Base-by-base conservation (phyloP, 1,284 basidiomycete genomes). In the Blastosporella zonata region DNA sequence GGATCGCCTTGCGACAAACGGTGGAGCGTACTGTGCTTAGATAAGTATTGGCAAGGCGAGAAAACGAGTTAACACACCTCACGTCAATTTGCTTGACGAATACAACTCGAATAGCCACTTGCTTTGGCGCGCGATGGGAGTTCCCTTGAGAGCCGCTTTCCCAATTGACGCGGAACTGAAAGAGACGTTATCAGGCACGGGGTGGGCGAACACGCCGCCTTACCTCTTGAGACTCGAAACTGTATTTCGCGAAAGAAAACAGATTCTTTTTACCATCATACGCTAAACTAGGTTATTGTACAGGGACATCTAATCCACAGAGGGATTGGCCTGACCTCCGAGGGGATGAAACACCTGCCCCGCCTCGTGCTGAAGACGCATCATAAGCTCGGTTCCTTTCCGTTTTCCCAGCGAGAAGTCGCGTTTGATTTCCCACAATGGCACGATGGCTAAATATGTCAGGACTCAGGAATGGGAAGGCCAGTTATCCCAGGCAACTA, bases 251-350 rank as follows among this genome's bases (percentile, higher is more conserved):
- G 22, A 58, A 60, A 0, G 65, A 64, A 39, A 61, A 70, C 1
- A 70, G 44, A 39, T 67, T 68, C 33, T 62, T 62, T 50, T 65
- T 65, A 6, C 68, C 68, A 43, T 68, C 68, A 44, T 55, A 69
- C 1, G 66, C 67, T 69, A 18, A 2, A 22, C 4, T 10, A 15
- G 9, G 13, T 20, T 13, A 6, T 43, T 23, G 9, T 22, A 28
- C 1, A 12, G 35, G n/a, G 34, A 23, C 34, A 15, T 23, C n/a
- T 22, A 29, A 22, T 20, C 25, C 21, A 15, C 13, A 43, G 6
- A 23, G 23, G 9, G 20, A 23, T 12, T 17, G 13, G 18, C 33
- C 55, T 47, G 28, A 67, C 67, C 65, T 18, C 60, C 64, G 12
- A 49, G 53, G 2, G 54, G 55, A 8, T 48, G 50, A 44, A 66